Evolutionary conservation across 148 eudicot genomes (phyloP).

Genomic region (Rhododendron vialii): DNA sequence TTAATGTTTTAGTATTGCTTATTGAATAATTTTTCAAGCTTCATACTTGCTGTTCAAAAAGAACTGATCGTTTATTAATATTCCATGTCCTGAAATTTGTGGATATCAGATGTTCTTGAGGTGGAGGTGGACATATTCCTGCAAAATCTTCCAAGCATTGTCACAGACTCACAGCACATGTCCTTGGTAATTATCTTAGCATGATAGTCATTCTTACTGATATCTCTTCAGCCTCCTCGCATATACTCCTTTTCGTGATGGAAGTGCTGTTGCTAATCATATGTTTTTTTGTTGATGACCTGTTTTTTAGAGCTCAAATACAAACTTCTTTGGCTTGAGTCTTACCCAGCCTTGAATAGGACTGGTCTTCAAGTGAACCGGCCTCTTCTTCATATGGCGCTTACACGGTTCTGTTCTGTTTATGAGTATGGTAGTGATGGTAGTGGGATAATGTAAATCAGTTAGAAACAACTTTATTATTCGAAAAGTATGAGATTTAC

Average conservation of each 20-base stretch:
- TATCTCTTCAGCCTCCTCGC: not conserved
- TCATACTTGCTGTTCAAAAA: not conserved
- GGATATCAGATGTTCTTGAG: conserved; percentile 55
- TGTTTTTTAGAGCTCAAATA: no score
- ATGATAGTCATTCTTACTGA: conserved; percentile 28
- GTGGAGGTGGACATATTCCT: conserved; percentile 93
- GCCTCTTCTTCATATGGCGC: no score
- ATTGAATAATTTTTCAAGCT: not conserved
- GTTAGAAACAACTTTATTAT: no score
- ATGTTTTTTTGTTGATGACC: no score
- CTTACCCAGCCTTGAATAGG: no score
- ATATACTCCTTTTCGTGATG: not conserved
- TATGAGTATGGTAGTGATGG: no score
- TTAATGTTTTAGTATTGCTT: not conserved
- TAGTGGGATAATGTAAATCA: no score
- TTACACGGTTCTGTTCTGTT: no score
- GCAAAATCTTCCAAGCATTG: conserved; percentile 89
- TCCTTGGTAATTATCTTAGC: conserved; percentile 39
- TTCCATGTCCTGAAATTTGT: conserved; percentile 6
- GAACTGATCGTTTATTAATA: not conserved
- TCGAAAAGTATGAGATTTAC: no score
- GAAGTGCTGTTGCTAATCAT: not conserved
- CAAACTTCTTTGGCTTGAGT: no score
- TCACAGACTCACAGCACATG: conserved; percentile 72
- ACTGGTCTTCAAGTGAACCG: no score